Percentiles rank a stretch among this genome's conserved stretches.
phyloP scores from a whole-genome alignment of 2,329 filamentous ascomycete genomes.

The Nothophaeocryptopus gaeumannii region DNA sequence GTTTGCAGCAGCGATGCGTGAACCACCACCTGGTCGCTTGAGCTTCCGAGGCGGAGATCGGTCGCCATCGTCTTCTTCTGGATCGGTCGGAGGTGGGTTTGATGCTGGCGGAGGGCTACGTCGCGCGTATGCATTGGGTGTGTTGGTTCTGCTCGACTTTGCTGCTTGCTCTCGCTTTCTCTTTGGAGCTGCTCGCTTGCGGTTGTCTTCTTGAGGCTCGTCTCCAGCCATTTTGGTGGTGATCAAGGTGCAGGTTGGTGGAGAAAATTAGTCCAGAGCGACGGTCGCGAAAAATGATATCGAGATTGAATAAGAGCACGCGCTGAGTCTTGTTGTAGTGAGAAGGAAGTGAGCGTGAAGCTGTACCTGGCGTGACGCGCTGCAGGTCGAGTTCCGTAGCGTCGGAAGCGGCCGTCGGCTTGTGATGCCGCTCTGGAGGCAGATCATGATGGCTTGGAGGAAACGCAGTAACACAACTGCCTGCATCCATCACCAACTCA shows the following conservation, averaged over 20 bases:
- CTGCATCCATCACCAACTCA: not conserved
- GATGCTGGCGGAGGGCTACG: constrained; percentile 27
- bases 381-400: no score
- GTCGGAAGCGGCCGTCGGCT: no score
- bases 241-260: not conserved
- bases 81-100: constrained; percentile 13
- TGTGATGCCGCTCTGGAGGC: no score
- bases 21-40: constrained; percentile 38
- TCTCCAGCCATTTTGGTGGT: constrained; percentile 22
- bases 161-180: constrained; percentile 33
- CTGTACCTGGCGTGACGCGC: no score
- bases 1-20: constrained; percentile 65
- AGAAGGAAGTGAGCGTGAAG: not conserved
- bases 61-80: constrained; percentile 29
- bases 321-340: not conserved
- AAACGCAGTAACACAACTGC: constrained; percentile 1
- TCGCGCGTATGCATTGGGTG: constrained; percentile 34
- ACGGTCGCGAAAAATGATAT: not conserved
- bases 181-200: constrained; percentile 24
- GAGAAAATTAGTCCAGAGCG: no score
- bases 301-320: not conserved
- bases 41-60: constrained; percentile 37
- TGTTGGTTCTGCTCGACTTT: constrained; percentile 25
- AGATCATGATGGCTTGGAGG: not conserved
- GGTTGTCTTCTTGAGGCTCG: constrained; percentile 21